Base-by-base conservation (phyloP, 176 grass and related monocot genomes). In the Puccinellia tenuiflora region DNA sequence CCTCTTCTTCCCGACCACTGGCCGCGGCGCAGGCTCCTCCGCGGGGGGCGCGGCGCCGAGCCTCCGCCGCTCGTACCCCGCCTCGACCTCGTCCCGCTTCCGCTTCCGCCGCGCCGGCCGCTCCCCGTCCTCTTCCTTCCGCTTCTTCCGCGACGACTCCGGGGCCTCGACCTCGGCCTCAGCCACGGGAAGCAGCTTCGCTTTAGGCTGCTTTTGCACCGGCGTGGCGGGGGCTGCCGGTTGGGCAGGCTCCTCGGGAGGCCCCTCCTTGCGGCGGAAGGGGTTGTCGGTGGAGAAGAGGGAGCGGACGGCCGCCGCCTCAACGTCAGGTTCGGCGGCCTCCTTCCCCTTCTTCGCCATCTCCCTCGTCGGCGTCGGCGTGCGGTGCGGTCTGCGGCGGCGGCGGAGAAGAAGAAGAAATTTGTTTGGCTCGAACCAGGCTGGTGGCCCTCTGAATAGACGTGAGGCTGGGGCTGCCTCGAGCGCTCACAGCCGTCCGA, bases 211-310 rank as follows among this genome's bases (percentile, higher is more conserved):
- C 76, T 81, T 79, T 52, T 43, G 52, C 43, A 10, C 17, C 11
- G 80, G 42, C 80, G 57, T 33, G 28, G 68, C 61, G 47, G 54
- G 48, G 38, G 78, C 8, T 5, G 59, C 17, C 0, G 60, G 9
- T 0, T 56, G 50, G 5, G 53, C 31, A 37, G 83, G 26, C 18
- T 79, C 75, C 63, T 83, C 87, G 3, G 69, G 16, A 1, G 84
- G 47, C 21, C 63, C 13, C 76, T 87, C 42, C 81, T 87, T 87
- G 62, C 90, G 76, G 63, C 90, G 87, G 84, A 92, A 92, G 4
- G 90, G 90, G 77, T 92, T 92, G 80, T 92, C 76, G 12, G 84
- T 76, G 22, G 90, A 79, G 87, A 92, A 92, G 29, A 92, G 87
- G 64, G 90, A 78, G 48, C 87, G 81, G 70, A 92, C 51, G 88